Evolutionary conservation across 179 eudicot species (phyloP).

Genomic region (Corrigiola litoralis): DNA sequence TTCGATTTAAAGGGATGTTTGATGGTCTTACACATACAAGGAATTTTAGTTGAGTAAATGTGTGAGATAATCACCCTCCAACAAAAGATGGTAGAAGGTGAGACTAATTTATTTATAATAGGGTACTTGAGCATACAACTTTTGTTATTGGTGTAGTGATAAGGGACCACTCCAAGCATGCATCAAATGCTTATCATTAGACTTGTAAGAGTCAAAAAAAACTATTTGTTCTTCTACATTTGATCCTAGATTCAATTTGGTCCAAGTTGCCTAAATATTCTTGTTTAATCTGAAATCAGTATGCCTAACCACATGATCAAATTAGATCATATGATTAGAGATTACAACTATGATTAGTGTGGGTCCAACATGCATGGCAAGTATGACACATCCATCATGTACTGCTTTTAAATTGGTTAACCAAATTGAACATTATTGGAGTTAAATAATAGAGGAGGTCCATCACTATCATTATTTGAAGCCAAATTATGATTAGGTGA

Average conservation of each 20-base stretch:
- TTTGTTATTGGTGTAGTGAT: no score
- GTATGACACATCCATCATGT: constrained; percentile 22
- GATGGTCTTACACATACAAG: no score
- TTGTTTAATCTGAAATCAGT: constrained; percentile 11
- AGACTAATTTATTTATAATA: no score
- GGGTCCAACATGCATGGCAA: constrained; percentile 23
- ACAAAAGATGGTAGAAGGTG: no score
- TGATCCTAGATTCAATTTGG: constrained; percentile 23
- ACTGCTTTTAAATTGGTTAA: neutral
- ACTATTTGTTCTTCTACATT: neutral
- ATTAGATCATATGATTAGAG: neutral
- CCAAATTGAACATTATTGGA: constrained; percentile 6
- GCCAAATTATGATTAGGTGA: constrained; percentile 23
- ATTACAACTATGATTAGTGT: constrained; percentile 2
- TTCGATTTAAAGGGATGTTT: no score
- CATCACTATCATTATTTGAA: constrained; percentile 7
- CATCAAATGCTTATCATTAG: neutral
- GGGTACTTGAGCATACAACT: no score
- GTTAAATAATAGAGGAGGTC: constrained; percentile 8
- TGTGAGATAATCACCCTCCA: no score
- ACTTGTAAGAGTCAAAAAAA: constrained; percentile 13
- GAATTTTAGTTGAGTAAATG: no score
- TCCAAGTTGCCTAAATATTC: constrained; percentile 9
- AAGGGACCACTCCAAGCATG: no score
- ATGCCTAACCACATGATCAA: constrained; percentile 24